phyloP scores from a whole-genome alignment of 441 rosid genomes.

The Codiaeum variegatum region DNA sequence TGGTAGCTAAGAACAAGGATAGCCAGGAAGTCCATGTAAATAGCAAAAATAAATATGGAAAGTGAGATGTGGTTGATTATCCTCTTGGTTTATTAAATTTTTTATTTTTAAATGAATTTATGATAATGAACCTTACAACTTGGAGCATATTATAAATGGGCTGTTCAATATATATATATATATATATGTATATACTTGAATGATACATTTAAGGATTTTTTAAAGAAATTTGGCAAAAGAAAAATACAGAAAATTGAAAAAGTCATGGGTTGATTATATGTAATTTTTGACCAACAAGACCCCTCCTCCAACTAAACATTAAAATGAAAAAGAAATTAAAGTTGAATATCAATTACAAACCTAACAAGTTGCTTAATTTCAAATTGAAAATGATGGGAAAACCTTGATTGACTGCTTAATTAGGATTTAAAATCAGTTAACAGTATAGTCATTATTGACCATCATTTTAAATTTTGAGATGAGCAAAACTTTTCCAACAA shows the following conservation, averaged over 20 bases:
- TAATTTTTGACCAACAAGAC: neutral
- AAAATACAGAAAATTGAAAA: neutral
- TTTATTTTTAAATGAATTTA: too few relatives aligned
- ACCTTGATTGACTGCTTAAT: neutral
- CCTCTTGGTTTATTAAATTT: constrained; percentile 15
- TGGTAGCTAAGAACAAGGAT: constrained; percentile 38
- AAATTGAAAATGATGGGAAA: neutral
- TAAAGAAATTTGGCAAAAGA: too few relatives aligned
- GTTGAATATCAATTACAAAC: neutral
- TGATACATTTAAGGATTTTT: too few relatives aligned
- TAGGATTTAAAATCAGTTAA: neutral
- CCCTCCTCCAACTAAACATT: neutral
- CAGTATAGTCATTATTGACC: neutral
- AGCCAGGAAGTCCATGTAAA: constrained; percentile 29
- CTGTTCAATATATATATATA: too few relatives aligned
- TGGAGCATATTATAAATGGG: neutral
- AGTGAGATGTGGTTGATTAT: constrained; percentile 22
- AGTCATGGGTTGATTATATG: constrained; percentile 6
- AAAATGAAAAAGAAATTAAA: neutral
- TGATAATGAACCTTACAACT: neutral
- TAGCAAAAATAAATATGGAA: neutral
- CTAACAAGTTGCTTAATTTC: neutral
- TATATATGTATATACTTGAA: too few relatives aligned
- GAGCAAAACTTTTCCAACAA: neutral
- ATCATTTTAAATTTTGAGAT: neutral